Evolutionary conservation across 2,329 filamentous ascomycete species (phyloP), one percentile per base, ranked within the genome.

Genomic region (Fusarium odoratissimum): DNA sequence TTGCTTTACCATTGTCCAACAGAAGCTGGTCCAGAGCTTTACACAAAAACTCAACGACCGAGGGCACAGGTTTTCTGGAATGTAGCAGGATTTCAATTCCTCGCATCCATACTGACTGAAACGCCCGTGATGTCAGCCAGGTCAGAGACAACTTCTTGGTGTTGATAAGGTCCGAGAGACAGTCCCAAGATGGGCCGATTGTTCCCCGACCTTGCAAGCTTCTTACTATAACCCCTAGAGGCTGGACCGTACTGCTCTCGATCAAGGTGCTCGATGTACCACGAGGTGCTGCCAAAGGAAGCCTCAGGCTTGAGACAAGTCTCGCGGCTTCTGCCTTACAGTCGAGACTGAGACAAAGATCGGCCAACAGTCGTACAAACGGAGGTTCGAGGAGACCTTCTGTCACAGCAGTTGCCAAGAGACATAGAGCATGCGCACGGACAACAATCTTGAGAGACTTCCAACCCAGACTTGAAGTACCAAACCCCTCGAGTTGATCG

Each of bases 401-500:
- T 11, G 65, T 52, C 10, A 80, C 73, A n/a, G 80, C 79, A 30
- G 76, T 68, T 9, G 75, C 69, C 28, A 83, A 48, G 8, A 81
- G 59, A 12, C 67, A 71, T 14, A 81, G 71, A 13, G 76, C 76
- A 54, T 83, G 82, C 23, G 77, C 76, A 33, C 80, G 79, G 31
- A 82, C 71, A 21, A 82, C 77, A 35, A 80, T 65, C 52, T 77
- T 79, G 37, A 83, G 60, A 9, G 82, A 79, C 25, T 75, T 74
- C 81, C 81, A 83, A n/a, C 80, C 82, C 17, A 60, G 52, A 16
- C 56, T 71, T 14, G 49, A 41, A 10, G 71, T 64, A 23, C 81
- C 81, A 40, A 82, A 78, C 8, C 67, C 69, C 45, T 83, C 81
- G 6, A 83, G 75, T 51, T 83, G 80, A 11, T 74, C 75, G 45